A percentile compares a stretch with the other conserved stretches of the same genome.
Evolutionary conservation across 177 flowering plant genomes (phyloP).

Genomic region (Telopea speciosissima): DNA sequence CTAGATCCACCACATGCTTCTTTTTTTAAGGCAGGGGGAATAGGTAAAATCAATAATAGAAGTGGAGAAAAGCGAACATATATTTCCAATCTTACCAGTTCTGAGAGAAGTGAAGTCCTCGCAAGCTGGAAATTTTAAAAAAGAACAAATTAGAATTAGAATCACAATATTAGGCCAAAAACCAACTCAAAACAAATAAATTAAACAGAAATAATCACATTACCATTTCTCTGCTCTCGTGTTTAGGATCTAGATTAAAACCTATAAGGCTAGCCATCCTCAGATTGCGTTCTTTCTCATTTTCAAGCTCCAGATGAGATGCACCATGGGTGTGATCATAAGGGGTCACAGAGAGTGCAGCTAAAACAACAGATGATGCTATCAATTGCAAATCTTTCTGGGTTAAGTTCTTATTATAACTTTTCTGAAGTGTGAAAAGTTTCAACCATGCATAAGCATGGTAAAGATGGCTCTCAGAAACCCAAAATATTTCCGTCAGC

Average conservation of each 20-base stretch:
- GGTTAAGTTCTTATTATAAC: constrained; percentile 76
- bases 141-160: constrained; percentile 7
- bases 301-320: constrained; percentile 86
- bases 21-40: too few species aligned
- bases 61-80: not conserved
- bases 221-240: constrained; percentile 83
- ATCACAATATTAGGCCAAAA: not conserved
- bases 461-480: constrained; percentile 73
- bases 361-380: constrained; percentile 92
- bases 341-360: constrained; percentile 79
- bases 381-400: constrained; percentile 90
- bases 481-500: constrained; percentile 82
- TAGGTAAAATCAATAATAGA: not conserved
- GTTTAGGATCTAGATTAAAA: constrained; percentile 73
- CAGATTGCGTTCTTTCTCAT: constrained; percentile 81
- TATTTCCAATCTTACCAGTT: constrained; percentile 54
- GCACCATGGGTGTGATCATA: constrained; percentile 57
- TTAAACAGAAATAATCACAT: not conserved
- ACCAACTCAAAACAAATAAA: not conserved
- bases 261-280: constrained; percentile 85
- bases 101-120: constrained; percentile 65
- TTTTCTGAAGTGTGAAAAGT: constrained; percentile 80
- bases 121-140: constrained; percentile 79
- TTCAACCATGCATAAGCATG: constrained; percentile 98
- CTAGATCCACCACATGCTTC: not conserved